Base-by-base conservation (phyloP, 2,329 filamentous ascomycete genomes). In the Leptodontidium sp. region DNA sequence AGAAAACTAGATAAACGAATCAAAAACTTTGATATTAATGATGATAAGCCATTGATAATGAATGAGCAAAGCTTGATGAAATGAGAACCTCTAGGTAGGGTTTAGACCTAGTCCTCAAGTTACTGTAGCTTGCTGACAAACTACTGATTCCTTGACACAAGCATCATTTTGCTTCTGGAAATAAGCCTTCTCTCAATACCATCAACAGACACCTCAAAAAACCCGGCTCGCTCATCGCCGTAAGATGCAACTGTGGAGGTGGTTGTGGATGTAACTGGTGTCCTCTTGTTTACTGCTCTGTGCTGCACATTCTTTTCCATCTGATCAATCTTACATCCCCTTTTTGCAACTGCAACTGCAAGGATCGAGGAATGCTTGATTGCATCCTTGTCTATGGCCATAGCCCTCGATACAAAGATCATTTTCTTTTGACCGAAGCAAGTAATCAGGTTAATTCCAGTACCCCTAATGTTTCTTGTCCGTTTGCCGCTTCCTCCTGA, bases 121-220 rank as follows among this genome's bases (percentile, higher is more conserved):
- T 52, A 26, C 29, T 4, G 12, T 53, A 35, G 26, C 26, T 15
- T 55, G 52, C 52, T 55, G 52, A 55, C 52, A 55, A 55, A 55
- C 14, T 12, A 35, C 52, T n/a, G 29, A 7, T 35, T 55, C 4
- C 29, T 5, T 15, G 29, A 6, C 6, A 32, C 29, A 32, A 32
- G 1, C 6, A 6, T 15, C 24, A 14, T 29, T 29, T 53, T 5
- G 4, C 24, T 15, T 53, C 11, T 53, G 11, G 38, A 15, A 15
- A 17, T 35, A 24, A n/a, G 7, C 7, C 26, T 2, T 35, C 29
- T 55, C 52, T 32, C 52, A 35, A 55, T 12, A 35, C 3, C 26
- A 35, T 53, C 24, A 35, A 35, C 12, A n/a, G 29, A 55, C 14
- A 24, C 4, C 26, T 35, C 29, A 7, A 35, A 55, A 35, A 4